phyloP scores from a whole-genome alignment of 2,329 filamentous ascomycete species.

The Penicillium sp. region DNA sequence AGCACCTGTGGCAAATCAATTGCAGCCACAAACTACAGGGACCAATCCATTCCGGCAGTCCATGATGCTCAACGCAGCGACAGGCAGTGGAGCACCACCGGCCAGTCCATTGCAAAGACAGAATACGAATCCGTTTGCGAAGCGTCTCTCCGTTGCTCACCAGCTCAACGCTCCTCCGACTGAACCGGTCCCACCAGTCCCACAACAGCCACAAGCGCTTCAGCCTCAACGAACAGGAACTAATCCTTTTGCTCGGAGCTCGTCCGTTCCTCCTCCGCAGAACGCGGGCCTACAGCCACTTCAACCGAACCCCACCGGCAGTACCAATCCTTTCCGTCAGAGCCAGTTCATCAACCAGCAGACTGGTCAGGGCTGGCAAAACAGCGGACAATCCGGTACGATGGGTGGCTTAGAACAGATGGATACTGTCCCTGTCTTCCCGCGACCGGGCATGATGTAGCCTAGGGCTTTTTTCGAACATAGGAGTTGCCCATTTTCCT shows the following conservation, averaged over 20 bases:
- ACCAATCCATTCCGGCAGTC: conserved; percentile 96
- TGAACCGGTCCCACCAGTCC: conserved; percentile 41
- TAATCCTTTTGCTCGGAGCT: conserved; percentile 69
- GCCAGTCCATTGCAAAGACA: conserved; percentile 59
- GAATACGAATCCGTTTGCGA: conserved; percentile 87
- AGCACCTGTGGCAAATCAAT: conserved; percentile 35
- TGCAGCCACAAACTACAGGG: conserved; percentile 45
- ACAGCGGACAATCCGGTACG: conserved; percentile 71
- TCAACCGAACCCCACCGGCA: conserved; percentile 78
- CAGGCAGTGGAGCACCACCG: conserved; percentile 50
- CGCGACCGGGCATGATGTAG: conserved; percentile 66
- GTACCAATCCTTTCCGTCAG: conserved; percentile 93
- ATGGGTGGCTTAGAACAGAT: conserved; percentile 77
- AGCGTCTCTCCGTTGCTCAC: conserved; percentile 51
- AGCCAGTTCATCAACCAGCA: conserved; percentile 86
- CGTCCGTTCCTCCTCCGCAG: conserved; percentile 43
- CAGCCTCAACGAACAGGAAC: conserved; percentile 68
- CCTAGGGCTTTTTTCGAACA: neutral
- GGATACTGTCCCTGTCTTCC: conserved; percentile 82
- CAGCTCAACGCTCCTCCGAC: conserved; percentile 28
- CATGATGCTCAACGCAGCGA: conserved; percentile 65
- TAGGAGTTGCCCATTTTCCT: neutral
- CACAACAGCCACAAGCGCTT: conserved; percentile 45
- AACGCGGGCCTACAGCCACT: conserved; percentile 52
- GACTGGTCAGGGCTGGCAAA: conserved; percentile 88